These are phyloP conservation scores for Solanum paucissectum DNA, from an alignment of 257 asterid species.

Conservation along the genomic window DNA sequence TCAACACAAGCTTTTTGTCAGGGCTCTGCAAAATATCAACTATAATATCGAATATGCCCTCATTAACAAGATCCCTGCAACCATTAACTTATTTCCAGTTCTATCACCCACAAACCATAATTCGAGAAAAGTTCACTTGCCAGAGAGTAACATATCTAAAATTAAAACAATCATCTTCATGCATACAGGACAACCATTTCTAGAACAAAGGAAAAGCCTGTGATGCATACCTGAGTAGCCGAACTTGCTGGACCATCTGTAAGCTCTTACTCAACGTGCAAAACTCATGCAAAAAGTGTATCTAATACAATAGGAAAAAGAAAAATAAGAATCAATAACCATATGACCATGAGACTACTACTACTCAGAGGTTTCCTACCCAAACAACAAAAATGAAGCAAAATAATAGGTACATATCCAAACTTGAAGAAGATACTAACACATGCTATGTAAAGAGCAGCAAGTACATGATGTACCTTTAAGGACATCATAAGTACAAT, in stretches of 20 bases:
- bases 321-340: not conserved
- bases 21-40: slow-evolving; percentile 62
- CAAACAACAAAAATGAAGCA: not conserved
- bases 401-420: not conserved
- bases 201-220: not conserved
- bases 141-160: not conserved
- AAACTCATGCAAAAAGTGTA: slow-evolving; percentile 81
- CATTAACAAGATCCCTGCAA: slow-evolving; percentile 82
- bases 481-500: not conserved
- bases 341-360: not conserved
- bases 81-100: slow-evolving; percentile 6
- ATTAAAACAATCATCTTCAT: not conserved
- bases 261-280: slow-evolving; percentile 86
- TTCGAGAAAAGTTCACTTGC: not conserved
- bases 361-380: not conserved
- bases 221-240: slow-evolving; percentile 55
- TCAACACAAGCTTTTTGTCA: slow-evolving; percentile 76
- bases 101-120: not conserved
- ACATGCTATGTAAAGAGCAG: not conserved
- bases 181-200: not conserved
- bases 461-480: not conserved
- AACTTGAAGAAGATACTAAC: not conserved
- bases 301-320: slow-evolving; percentile 22
- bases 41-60: slow-evolving; percentile 78
- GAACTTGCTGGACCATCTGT: slow-evolving; percentile 89